Evolutionary conservation across 345 rosid genomes (phyloP).

Genomic region (Lepidium aucheri): DNA sequence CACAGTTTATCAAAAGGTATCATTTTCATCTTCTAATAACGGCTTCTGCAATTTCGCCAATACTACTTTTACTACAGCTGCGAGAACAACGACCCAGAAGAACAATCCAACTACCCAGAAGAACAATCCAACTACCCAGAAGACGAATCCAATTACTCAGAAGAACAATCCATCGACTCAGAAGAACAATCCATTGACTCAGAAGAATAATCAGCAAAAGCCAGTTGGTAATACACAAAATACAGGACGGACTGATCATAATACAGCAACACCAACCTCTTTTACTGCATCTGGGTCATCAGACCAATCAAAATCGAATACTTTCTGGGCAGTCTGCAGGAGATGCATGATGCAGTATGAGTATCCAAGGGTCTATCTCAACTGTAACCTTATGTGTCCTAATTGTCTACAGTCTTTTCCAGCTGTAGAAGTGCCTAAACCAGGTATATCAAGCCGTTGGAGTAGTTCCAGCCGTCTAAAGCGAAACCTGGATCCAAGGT

Average conservation of each 20-base stretch:
- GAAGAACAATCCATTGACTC: constrained; percentile 24
- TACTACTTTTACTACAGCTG: constrained; percentile 19
- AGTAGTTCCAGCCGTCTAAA: constrained; percentile 33
- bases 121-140: constrained; percentile 23
- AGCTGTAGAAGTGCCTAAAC: constrained; percentile 50
- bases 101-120: constrained; percentile 25
- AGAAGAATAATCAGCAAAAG: constrained; percentile 25
- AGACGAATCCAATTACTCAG: constrained; percentile 13
- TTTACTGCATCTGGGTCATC: constrained; percentile 21
- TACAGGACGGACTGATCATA: background rate
- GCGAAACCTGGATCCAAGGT: constrained; percentile 31
- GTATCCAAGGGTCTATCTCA: constrained; percentile 46
- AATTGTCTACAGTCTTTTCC: constrained; percentile 50
- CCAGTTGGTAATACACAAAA: constrained; percentile 5
- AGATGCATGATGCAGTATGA: constrained; percentile 61
- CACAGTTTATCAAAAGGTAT: constrained; percentile 30
- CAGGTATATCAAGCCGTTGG: constrained; percentile 40
- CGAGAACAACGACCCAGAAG: constrained; percentile 22
- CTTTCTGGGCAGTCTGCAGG: constrained; percentile 68
- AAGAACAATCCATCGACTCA: constrained; percentile 24
- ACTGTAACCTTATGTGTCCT: constrained; percentile 52
- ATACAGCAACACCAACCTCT: constrained; percentile 9
- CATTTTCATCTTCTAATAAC: constrained; percentile 35
- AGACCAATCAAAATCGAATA: constrained; percentile 27
- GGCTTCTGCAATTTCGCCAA: constrained; percentile 40